Evolutionary conservation across 495 filamentous ascomycete genomes (phyloP).

Genomic region (Aspergillus funiculosus): DNA sequence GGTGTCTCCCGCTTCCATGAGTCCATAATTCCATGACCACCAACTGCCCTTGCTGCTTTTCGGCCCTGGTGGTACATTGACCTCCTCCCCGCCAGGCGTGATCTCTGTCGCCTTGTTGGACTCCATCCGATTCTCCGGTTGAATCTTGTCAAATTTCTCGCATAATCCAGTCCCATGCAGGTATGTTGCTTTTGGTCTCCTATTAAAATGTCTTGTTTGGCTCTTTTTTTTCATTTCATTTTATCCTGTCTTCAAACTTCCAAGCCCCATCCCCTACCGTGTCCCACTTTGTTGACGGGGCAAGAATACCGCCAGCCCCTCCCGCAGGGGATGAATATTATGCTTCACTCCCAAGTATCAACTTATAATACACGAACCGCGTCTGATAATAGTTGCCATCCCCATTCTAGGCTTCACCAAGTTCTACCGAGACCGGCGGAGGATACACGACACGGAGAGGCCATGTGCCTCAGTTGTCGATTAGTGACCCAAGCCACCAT

Average conservation of each 20-base stretch:
- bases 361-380: neutral
- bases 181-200: slow-evolving; percentile 24
- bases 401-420: slow-evolving; percentile 44
- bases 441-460: slow-evolving; percentile 52
- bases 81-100: slow-evolving; percentile 27
- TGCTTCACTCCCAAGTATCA: too few relatives aligned
- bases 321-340: slow-evolving; percentile 8
- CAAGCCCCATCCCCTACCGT: neutral
- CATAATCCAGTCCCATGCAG: slow-evolving; percentile 41
- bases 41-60: slow-evolving; percentile 24
- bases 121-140: slow-evolving; percentile 26
- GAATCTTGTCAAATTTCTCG: slow-evolving; percentile 22
- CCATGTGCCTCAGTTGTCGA: slow-evolving; percentile 62
- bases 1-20: slow-evolving; percentile 43
- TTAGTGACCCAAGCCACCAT: slow-evolving; percentile 84
- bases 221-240: neutral
- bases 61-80: slow-evolving; percentile 40
- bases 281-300: neutral
- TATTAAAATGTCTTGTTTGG: slow-evolving; percentile 3
- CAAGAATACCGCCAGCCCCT: slow-evolving; percentile 5
- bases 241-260: neutral
- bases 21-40: slow-evolving; percentile 38
- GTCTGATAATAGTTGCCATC: slow-evolving; percentile 9
- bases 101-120: slow-evolving; percentile 21
- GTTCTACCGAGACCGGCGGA: slow-evolving; percentile 49